Conservation (phyloP, 192 early-diverging fungal species). For the Cetraspora pellucida region DNA sequence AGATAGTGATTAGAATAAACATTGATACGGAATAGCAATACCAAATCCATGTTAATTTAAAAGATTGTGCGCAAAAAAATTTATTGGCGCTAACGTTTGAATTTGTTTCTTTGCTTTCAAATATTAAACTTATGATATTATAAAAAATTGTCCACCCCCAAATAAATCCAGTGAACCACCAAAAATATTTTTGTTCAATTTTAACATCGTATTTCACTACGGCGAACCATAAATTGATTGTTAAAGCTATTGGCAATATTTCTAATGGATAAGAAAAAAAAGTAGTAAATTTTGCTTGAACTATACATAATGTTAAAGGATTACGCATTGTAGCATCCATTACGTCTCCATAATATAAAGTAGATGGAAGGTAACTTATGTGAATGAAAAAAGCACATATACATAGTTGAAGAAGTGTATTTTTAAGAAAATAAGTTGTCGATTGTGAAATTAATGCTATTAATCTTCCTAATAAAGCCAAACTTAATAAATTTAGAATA, state of each 20-base stretch:
- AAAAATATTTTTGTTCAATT: constrained; percentile 11
- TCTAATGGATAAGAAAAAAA: background rate
- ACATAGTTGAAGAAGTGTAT: constrained; percentile 15
- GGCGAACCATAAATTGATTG: constrained; percentile 10
- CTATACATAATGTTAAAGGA: background rate
- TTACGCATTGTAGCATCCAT: background rate
- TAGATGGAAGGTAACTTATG: background rate
- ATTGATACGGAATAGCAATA: background rate
- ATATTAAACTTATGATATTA: background rate
- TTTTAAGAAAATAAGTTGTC: background rate
- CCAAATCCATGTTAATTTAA: background rate
- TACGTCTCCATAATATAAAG: background rate
- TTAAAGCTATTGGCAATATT: background rate
- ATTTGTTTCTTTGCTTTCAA: background rate
- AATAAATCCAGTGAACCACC: background rate
- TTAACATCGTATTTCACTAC: background rate
- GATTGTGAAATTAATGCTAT: background rate
- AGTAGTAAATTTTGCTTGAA: background rate
- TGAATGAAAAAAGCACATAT: background rate
- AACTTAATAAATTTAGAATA: background rate
- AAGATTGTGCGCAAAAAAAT: background rate
- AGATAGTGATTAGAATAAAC: background rate
- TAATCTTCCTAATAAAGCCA: background rate
- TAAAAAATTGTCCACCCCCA: background rate
- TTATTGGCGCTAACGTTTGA: background rate